Evolutionary conservation across 225 moss, liverwort and hornwort species (phyloP).

Genomic region (Straminergon stramineum): DNA sequence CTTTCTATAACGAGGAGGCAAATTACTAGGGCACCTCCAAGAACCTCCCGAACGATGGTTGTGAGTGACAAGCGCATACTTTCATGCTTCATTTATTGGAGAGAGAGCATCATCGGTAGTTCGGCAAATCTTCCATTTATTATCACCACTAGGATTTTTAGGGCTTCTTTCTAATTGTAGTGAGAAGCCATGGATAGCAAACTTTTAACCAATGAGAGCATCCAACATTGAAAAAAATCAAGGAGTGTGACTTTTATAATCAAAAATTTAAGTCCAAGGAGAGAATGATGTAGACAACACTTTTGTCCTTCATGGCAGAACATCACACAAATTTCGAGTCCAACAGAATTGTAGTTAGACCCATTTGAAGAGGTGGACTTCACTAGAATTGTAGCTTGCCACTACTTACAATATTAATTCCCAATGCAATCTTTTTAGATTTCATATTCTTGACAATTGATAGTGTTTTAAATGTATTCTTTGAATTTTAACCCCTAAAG

Average conservation of each 20-base stretch:
- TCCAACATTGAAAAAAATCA: not conserved
- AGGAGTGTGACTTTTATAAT: not conserved
- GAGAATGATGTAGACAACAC: not conserved
- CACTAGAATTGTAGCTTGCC: not conserved
- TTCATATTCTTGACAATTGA: no score
- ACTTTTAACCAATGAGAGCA: not conserved
- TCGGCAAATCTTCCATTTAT: rapidly evolving
- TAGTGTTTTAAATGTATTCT: no score
- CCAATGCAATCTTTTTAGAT: no score
- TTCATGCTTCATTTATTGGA: not conserved
- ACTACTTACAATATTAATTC: no score
- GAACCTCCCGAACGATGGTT: rapidly evolving
- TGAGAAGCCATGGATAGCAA: not conserved
- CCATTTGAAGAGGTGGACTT: not conserved
- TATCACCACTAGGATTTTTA: rapidly evolving
- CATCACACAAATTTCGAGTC: not conserved
- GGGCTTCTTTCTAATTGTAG: no score
- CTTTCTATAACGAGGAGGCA: rapidly evolving
- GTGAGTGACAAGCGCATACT: not conserved
- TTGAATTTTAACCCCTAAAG: no score
- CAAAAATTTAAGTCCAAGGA: not conserved
- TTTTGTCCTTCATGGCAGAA: not conserved
- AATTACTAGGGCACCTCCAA: rapidly evolving
- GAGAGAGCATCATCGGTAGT: not conserved
- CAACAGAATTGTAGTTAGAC: not conserved